Conservation (phyloP, 1,284 basidiomycete species). For the Malassezia vespertilionis region DNA sequence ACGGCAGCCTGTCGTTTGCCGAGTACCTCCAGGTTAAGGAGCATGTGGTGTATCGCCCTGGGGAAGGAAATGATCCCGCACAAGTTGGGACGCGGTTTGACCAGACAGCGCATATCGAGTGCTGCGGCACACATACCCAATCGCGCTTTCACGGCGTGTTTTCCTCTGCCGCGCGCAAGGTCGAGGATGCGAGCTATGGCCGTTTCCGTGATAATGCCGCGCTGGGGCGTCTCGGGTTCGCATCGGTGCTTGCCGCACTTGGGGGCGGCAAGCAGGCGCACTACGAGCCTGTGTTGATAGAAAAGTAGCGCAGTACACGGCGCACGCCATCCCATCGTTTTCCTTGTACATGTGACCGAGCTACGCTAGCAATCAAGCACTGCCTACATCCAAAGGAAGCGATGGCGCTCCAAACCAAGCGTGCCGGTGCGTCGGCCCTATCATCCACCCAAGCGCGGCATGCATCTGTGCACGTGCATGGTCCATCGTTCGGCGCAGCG, state of each 20-base stretch:
- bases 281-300: constrained; percentile 1
- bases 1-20: constrained; percentile 8
- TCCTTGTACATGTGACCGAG: too few relatives aligned
- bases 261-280: constrained; percentile 1
- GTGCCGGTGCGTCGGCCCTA: constrained; percentile 3
- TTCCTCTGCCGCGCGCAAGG: neutral
- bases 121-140: constrained; percentile 1
- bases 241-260: constrained; percentile 6
- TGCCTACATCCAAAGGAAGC: constrained; percentile 12
- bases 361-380: neutral
- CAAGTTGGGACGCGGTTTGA: constrained; percentile 5
- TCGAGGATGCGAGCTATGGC: constrained; percentile 7
- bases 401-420: neutral
- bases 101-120: constrained; percentile 9
- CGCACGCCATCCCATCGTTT: too few relatives aligned
- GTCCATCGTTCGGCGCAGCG: constrained; percentile 11
- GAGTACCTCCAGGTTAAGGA: constrained; percentile 9
- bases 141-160: neutral
- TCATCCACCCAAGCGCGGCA: constrained; percentile 12
- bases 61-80: neutral
- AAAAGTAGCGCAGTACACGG: neutral
- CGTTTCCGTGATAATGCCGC: constrained; percentile 14
- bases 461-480: constrained; percentile 8
- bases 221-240: constrained; percentile 11
- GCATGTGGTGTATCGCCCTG: constrained; percentile 8